Evolutionary conservation across 805 yeast species (phyloP).

Genomic region (Nakazawaea wyomingensis): DNA sequence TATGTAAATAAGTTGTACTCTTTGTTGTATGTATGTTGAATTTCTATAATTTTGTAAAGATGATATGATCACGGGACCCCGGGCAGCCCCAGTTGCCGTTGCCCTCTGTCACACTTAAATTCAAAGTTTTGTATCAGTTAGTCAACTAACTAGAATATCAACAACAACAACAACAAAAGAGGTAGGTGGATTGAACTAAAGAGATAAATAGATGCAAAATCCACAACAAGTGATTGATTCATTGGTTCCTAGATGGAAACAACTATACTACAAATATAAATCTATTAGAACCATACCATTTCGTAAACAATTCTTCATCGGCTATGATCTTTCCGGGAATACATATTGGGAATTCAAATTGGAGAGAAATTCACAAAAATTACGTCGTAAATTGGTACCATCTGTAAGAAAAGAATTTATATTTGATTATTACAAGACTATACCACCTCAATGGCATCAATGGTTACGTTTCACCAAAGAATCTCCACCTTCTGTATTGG

Average conservation of each 20-base stretch:
- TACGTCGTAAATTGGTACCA: slow-evolving; percentile 64
- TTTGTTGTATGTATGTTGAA: too few relatives aligned
- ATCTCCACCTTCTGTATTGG: slow-evolving; percentile 56
- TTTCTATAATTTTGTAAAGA: too few relatives aligned
- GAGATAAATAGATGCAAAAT: too few relatives aligned
- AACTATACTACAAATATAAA: slow-evolving; percentile 50
- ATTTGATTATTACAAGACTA: slow-evolving; percentile 54
- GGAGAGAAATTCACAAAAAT: slow-evolving; percentile 42
- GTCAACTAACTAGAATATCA: too few relatives aligned
- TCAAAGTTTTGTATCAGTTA: too few relatives aligned
- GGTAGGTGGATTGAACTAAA: too few relatives aligned
- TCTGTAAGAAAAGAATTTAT: slow-evolving; percentile 38
- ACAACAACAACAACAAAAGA: background rate
- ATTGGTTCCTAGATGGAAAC: slow-evolving; percentile 46
- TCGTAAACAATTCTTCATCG: slow-evolving; percentile 60
- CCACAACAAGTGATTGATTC: slow-evolving; percentile 24
- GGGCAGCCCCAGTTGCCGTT: too few relatives aligned
- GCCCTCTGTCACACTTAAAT: too few relatives aligned
- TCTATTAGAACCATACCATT: slow-evolving; percentile 63
- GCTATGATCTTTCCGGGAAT: slow-evolving; percentile 77
- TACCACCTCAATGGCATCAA: slow-evolving; percentile 72
- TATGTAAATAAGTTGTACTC: too few relatives aligned
- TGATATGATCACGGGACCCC: too few relatives aligned
- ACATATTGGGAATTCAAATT: slow-evolving; percentile 78
- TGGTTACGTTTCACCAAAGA: slow-evolving; percentile 69